Evolutionary conservation across 495 filamentous ascomycete species (phyloP), one percentile per base, ranked within the genome.

Genomic region (Penicillium lividum): DNA sequence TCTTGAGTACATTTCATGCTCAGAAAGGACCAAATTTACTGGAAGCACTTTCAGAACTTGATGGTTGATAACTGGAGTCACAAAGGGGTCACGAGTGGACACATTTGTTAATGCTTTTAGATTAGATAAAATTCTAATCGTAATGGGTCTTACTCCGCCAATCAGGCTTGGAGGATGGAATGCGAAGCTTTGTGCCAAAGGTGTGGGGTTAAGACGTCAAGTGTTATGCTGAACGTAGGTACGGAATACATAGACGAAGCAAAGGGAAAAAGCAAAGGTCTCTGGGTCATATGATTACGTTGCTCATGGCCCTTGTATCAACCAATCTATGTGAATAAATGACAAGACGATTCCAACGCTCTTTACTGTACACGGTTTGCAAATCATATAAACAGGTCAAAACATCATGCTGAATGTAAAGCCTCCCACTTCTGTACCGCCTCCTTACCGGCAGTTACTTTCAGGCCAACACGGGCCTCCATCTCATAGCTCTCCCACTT

Each of bases 401-500:
- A 46, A 0, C 4, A 30, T 49, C 46, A 49, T n/a, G 30, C n/a
- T 22, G 40, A 34, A n/a, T 78, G 72, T 52, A 63, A 57, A 13
- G 9, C 69, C 57, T 79, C 84, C 75, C 87, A 85, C 72, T 88
- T 89, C 56, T 76, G 82, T n/a, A 98, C 71, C 0, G 89, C 94
- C 63, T 91, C 86, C 64, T 89, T 69, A 2, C 84, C 90, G 28
- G 91, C 91, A 53, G 89, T 89, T 49, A 97, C 86, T 62, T 92
- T 89, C 70, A 97, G 77, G 28, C 91, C 90, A 52, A 97, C 84
- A 51, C 94, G 82, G 45, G 89, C 87, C 69, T 98, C 95, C 34
- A 98, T 78, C 46, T 94, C 86, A 67, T 90, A 98, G 13, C 80
- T 77, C 62, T 96, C 93, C 91, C 91, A 97, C 25, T 77, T 84